These are phyloP conservation scores for Haematococcus sp. DNA, from an alignment of 139 green algal species.

Conservation along the genomic window DNA sequence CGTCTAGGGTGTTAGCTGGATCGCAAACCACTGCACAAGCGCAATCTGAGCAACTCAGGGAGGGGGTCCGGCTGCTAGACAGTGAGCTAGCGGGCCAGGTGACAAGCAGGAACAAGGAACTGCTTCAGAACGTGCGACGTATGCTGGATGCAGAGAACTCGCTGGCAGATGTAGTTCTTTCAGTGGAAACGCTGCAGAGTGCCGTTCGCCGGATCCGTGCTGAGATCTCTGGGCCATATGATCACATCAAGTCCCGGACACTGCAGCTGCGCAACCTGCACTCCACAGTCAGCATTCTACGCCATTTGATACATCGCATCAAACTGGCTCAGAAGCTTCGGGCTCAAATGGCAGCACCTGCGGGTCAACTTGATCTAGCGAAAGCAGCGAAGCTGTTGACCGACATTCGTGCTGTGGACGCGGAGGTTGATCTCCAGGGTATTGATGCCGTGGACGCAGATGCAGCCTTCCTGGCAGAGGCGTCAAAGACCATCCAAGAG, in stretches of 20 bases:
- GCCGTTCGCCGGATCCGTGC: conserved; percentile 59
- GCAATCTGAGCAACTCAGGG: conserved; percentile 61
- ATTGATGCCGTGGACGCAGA: conserved; percentile 62
- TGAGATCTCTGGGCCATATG: conserved; percentile 66
- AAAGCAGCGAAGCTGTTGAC: conserved; percentile 81
- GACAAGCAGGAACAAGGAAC: conserved; percentile 42
- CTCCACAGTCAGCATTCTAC: conserved; percentile 61
- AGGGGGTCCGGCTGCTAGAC: conserved; percentile 59
- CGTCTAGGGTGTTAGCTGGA: conserved; percentile 54
- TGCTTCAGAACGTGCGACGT: conserved; percentile 42
- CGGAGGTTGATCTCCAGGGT: conserved; percentile 56
- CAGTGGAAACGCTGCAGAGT: conserved; percentile 62
- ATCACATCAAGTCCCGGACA: conserved; percentile 40
- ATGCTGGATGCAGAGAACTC: conserved; percentile 58
- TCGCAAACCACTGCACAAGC: conserved; percentile 60
- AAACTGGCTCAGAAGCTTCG: conserved; percentile 57
- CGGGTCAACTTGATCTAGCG: conserved; percentile 65
- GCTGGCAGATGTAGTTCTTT: conserved; percentile 57
- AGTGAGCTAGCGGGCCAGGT: conserved; percentile 48
- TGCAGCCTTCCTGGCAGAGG: conserved; percentile 51
- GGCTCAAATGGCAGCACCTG: conserved; percentile 30
- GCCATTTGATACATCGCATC: conserved; percentile 55
- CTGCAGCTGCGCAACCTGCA: conserved; percentile 59
- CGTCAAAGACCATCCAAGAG: conserved; percentile 40
- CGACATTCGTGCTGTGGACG: conserved; percentile 57